These are phyloP conservation scores for Paragyromitra xinjiangensis DNA, from an alignment of 495 filamentous ascomycete species.

Conservation along the genomic window DNA sequence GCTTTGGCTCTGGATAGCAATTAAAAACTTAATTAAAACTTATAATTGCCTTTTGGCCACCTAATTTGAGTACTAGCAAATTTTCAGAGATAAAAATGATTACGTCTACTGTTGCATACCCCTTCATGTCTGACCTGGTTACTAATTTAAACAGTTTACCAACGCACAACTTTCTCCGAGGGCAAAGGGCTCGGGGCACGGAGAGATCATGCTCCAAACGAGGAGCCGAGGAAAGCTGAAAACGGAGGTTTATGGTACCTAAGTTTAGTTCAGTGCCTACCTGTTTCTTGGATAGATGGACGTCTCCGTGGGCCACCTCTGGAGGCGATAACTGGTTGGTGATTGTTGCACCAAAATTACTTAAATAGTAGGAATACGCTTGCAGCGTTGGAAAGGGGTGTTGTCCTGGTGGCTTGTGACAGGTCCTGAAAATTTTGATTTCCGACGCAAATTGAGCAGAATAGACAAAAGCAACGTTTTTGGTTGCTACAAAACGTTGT, in stretches of 20 bases:
- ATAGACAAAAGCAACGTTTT: conserved; percentile 7
- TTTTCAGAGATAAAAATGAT: too few species aligned
- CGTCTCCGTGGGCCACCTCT: not conserved
- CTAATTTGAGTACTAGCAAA: too few species aligned
- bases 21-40: not conserved
- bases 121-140: not conserved
- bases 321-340: not conserved
- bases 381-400: not conserved
- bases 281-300: not conserved
- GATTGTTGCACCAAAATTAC: not conserved
- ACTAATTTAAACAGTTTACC: not conserved
- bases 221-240: not conserved
- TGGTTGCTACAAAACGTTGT: not conserved
- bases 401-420: not conserved
- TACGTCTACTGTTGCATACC: not conserved
- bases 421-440: conserved; percentile 1
- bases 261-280: not conserved
- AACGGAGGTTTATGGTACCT: not conserved
- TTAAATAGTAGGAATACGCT: not conserved
- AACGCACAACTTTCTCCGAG: not conserved
- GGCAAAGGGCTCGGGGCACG: not conserved
- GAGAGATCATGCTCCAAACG: not conserved
- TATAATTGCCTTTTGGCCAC: too few species aligned
- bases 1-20: not conserved
- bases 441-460: not conserved